Base-by-base conservation (phyloP, 176 grass and related monocot species). In the Phoenix dactylifera region DNA sequence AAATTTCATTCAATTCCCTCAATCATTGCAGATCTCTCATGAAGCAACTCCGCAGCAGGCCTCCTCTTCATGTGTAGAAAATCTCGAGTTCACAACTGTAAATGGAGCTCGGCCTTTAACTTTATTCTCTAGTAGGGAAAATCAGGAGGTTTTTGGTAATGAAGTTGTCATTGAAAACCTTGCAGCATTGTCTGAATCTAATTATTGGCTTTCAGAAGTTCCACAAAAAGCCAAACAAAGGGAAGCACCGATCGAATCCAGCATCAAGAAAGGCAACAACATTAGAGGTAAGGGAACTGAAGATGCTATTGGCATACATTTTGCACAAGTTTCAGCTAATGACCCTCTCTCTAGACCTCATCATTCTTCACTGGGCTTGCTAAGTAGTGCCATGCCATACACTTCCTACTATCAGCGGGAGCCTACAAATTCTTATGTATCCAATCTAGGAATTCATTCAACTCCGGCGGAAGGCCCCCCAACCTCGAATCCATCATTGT, bases 401-500 rank as follows among this genome's bases (percentile, higher is more conserved):
- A 44, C 10, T 44, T 12, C 7, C 35, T 44, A 44, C 35, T 3
- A 44, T 44, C 35, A 44, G 54, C 62, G 30, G 69, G 17, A 22
- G 32, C 70, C 63, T 85, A 58, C 77, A 51, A 76, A 14, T 67
- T 53, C 7, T 76, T 67, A 0, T 85, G 77, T 61, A 54, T 12
- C 16, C 54, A 16, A 50, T 61, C 25, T 76, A 84, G 15, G 72
- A 76, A 16, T 52, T 51, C 22, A 62, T 61, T 67, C 70, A 65
- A 5, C 71, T 72, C 16, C 76, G 74, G 0, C 20, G 9, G 44
- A 48, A 54, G 54, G 64, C 15, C 51, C 20, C 22, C 51, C 69
- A 17, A 62, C 73, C 32, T 50, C 64, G 15, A 82, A 86, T 72
- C 80, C 74, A 9, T 86, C 87, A 53, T 60, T 82, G 24, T 79